Percentiles rank a stretch among this genome's conserved stretches.
phyloP scores from a whole-genome alignment of 2,329 filamentous ascomycete genomes.

The Tolypocladium tropicale region DNA sequence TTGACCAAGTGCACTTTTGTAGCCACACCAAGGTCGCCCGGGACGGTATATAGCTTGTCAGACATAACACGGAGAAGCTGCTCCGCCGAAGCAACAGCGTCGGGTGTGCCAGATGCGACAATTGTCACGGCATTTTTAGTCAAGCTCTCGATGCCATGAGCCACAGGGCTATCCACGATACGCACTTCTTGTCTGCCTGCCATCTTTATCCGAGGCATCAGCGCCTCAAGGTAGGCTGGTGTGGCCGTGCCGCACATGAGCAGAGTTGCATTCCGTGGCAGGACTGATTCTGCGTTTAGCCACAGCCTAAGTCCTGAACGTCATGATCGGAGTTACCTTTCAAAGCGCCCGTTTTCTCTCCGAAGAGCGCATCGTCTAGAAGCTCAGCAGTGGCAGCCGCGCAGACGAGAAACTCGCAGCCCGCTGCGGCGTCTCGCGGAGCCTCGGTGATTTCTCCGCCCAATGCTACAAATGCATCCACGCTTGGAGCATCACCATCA shows the following conservation, averaged over 20 bases:
- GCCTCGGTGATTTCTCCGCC: background rate
- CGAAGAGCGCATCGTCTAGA: slow-evolving; percentile 21
- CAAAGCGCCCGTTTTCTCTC: background rate
- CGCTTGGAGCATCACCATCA: background rate
- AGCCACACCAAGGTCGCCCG: slow-evolving; percentile 36
- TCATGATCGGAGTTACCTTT: background rate
- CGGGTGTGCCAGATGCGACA: background rate
- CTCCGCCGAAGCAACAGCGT: slow-evolving; percentile 21
- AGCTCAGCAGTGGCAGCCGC: slow-evolving; percentile 41
- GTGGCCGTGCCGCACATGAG: background rate
- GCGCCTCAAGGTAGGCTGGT: background rate
- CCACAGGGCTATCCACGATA: background rate
- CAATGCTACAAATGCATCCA: background rate
- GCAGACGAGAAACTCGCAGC: slow-evolving; percentile 35
- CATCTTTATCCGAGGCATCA: background rate
- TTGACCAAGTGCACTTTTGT: slow-evolving; percentile 45
- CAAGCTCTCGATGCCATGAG: background rate
- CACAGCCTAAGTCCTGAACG: background rate
- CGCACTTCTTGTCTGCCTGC: background rate
- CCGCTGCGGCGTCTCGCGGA: background rate
- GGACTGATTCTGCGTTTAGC: background rate
- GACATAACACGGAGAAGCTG: slow-evolving; percentile 46
- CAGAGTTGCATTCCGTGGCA: background rate
- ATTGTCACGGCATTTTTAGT: background rate
- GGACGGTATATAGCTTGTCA: slow-evolving; percentile 42